These are phyloP conservation scores for Anthracocystis walkeri DNA, from an alignment of 1,284 basidiomycete species.

Conservation along the genomic window DNA sequence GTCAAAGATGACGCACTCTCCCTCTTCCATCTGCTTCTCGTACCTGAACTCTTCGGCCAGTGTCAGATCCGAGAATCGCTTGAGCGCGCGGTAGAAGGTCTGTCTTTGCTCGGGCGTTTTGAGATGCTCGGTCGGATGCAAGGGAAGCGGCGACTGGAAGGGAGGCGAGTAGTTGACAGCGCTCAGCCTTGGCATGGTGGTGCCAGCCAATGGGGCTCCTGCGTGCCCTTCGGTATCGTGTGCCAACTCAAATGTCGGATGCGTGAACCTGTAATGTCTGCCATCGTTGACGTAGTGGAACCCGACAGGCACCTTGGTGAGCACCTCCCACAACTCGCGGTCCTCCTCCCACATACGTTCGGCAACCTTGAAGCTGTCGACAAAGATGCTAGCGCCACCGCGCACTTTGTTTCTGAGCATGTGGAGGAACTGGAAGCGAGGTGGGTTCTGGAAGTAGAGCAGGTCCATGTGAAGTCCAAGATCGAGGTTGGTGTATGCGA, in stretches of 20 bases:
- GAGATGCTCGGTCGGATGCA: constrained; percentile 51
- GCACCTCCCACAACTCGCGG: constrained; percentile 75
- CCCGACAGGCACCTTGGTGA: constrained; percentile 78
- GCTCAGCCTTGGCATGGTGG: constrained; percentile 61
- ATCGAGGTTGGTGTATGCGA: constrained; percentile 92
- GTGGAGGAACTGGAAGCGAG: constrained; percentile 90
- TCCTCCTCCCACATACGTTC: constrained; percentile 73
- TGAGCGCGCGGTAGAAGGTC: constrained; percentile 73
- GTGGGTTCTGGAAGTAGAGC: constrained; percentile 74
- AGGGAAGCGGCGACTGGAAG: constrained; percentile 82
- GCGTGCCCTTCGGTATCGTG: constrained; percentile 50
- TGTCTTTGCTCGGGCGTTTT: constrained; percentile 28
- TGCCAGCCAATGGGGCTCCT: constrained; percentile 28
- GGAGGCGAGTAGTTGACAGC: constrained; percentile 91
- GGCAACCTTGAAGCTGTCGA: constrained; percentile 82
- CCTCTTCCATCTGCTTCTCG: constrained; percentile 80
- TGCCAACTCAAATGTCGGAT: constrained; percentile 82
- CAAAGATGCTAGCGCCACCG: constrained; percentile 89
- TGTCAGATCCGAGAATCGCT: constrained; percentile 76
- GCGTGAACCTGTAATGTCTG: constrained; percentile 83
- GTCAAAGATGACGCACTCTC: constrained; percentile 91
- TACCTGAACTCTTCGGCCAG: constrained; percentile 75
- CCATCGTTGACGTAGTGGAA: constrained; percentile 94
- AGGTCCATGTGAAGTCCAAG: constrained; percentile 90
- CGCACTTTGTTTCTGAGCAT: constrained; percentile 78